Percentiles rank a stretch among this genome's conserved stretches.
phyloP scores from a whole-genome alignment of 768 basidiomycete species.

The Neoboletus magnificus region DNA sequence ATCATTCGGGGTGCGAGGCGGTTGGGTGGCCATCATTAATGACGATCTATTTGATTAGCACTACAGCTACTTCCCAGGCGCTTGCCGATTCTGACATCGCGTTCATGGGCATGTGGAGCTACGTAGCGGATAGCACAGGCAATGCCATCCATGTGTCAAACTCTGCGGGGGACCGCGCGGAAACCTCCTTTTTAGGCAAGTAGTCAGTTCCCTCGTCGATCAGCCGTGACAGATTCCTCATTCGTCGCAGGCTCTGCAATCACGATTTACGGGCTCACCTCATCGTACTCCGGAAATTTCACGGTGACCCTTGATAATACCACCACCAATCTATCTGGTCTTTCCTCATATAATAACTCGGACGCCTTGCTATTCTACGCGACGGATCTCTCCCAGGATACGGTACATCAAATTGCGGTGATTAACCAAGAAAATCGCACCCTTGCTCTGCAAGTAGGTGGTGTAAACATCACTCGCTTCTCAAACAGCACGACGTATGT shows the following conservation, averaged over 20 bases:
- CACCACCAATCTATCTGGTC: constrained; percentile 46
- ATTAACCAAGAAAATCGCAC: constrained; percentile 53
- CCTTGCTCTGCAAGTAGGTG: constrained; percentile 47
- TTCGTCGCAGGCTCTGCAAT: constrained; percentile 54
- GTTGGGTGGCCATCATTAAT: constrained; percentile 16
- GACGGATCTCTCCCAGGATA: constrained; percentile 52
- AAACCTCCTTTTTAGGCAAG: constrained; percentile 47
- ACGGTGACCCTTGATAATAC: constrained; percentile 53
- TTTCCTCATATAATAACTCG: constrained; percentile 50
- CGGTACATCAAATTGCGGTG: constrained; percentile 49
- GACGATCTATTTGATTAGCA: constrained; percentile 28
- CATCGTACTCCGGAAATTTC: constrained; percentile 55
- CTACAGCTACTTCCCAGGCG: constrained; percentile 33
- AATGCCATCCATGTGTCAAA: constrained; percentile 32
- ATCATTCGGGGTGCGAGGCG: not conserved
- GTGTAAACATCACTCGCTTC: constrained; percentile 47
- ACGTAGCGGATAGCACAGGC: constrained; percentile 31
- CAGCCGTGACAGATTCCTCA: not conserved
- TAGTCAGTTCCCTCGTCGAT: constrained; percentile 9
- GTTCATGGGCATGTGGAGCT: constrained; percentile 57
- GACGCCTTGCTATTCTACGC: constrained; percentile 61
- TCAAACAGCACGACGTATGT: constrained; percentile 34
- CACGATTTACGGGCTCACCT: constrained; percentile 56
- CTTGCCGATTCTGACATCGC: constrained; percentile 46
- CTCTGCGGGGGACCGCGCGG: constrained; percentile 45